Evolutionary conservation across 257 asterid species (phyloP).

Genomic region (Solanum bulbocastanum): DNA sequence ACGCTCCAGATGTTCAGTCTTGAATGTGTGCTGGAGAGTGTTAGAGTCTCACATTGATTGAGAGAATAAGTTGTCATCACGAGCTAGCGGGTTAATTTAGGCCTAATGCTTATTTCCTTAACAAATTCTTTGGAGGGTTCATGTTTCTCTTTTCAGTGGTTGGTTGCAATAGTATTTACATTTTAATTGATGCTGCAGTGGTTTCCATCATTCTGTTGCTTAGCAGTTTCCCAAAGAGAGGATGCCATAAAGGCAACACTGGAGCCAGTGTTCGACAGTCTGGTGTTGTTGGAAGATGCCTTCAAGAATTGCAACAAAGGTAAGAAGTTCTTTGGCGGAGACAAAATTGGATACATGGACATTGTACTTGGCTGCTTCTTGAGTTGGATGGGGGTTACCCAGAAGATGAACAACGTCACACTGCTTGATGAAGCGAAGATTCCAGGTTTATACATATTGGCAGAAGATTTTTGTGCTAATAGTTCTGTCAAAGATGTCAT

Average conservation of each 20-base stretch:
- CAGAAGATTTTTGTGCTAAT: constrained; percentile 19
- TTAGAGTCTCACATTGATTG: not conserved
- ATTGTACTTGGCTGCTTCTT: constrained; percentile 40
- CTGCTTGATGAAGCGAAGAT: constrained; percentile 27
- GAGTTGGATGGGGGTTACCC: constrained; percentile 34
- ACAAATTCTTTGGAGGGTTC: no score
- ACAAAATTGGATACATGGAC: constrained; percentile 40
- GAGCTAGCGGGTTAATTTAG: not conserved
- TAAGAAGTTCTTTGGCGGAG: constrained; percentile 40
- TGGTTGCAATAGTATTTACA: no score
- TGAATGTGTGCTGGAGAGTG: not conserved
- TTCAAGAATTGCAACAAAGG: constrained; percentile 39
- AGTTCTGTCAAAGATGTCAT: constrained; percentile 34
- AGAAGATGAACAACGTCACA: constrained; percentile 7
- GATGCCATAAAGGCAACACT: constrained; percentile 19
- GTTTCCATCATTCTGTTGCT: constrained; percentile 30
- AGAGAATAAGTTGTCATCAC: not conserved
- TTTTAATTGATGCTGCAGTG: constrained; percentile 24
- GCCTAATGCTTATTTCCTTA: not conserved
- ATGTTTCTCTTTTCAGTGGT: no score
- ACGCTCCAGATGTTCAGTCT: not conserved
- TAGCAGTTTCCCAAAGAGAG: constrained; percentile 20
- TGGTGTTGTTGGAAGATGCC: constrained; percentile 39
- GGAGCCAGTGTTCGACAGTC: constrained; percentile 17
- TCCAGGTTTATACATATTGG: constrained; percentile 41